These are phyloP conservation scores for Amphicarpaea edgeworthii DNA, from an alignment of 306 rosid species.

Conservation along the genomic window DNA sequence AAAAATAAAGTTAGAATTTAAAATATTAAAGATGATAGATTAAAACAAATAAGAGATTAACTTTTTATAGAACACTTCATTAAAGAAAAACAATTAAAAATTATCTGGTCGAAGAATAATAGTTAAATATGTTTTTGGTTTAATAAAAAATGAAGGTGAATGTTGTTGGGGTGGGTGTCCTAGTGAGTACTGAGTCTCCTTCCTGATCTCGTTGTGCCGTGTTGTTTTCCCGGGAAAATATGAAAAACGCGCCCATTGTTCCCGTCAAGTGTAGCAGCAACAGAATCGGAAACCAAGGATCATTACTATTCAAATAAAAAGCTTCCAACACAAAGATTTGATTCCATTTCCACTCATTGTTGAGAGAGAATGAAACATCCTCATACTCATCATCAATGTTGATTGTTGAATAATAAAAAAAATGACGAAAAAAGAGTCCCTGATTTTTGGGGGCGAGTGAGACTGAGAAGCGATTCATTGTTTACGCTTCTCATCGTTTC, in stretches of 20 bases:
- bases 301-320: background rate
- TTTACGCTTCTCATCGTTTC: slow-evolving; percentile 2
- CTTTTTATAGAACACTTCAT: too few relatives aligned
- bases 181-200: too few relatives aligned
- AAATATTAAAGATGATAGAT: too few relatives aligned
- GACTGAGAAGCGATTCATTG: slow-evolving; percentile 16
- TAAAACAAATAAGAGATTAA: too few relatives aligned
- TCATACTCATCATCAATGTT: too few relatives aligned
- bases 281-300: background rate
- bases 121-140: too few relatives aligned
- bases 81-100: too few relatives aligned
- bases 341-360: too few relatives aligned
- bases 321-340: background rate
- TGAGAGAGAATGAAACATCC: background rate
- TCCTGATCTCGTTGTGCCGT: background rate
- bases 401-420: background rate
- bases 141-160: too few relatives aligned
- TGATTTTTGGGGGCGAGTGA: slow-evolving; percentile 9
- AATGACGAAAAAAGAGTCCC: background rate
- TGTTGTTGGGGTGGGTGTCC: too few relatives aligned
- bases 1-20: too few relatives aligned
- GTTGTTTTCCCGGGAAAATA: background rate
- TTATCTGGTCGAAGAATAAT: too few relatives aligned
- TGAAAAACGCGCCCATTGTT: background rate
- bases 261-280: background rate